Evolutionary conservation across 2,329 filamentous ascomycete species (phyloP), one percentile per base, ranked within the genome.

Genomic region (Alternaria sp.): DNA sequence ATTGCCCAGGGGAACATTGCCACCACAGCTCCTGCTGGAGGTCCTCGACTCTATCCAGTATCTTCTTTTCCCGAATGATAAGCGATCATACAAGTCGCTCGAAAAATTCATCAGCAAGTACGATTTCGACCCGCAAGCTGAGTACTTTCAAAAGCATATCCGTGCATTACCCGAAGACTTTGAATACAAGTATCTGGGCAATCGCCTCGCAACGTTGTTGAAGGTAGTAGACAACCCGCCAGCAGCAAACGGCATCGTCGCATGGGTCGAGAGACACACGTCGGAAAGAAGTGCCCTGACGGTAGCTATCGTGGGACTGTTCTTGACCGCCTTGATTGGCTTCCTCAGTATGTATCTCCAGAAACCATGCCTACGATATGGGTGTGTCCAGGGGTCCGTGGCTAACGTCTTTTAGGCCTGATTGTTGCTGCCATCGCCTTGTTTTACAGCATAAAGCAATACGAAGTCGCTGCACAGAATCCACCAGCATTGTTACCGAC

Each of bases 251-350:
- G 20, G 20, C n/a, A 43, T 54, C 20, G 20, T 41, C 20, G 20
- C 51, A 21, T 56, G 54, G 54, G 15, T 56, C 14, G 54, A 56
- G 26, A n/a, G 18, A 3, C 25, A 56, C 3, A 37, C 54, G 6
- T 47, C 43, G 11, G 43, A 37, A 23, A n/a, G 54, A 6, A 37
- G 26, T n/a, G 20, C 26, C 0, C 18, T 56, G 25, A 47, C 54
- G 0, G 14, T 56, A 5, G 54, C 54, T 15, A 20, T 47, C n/a
- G 1, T 56, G 1, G 54, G 54, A 0, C 21, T 56, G 10, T 46
- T 56, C 6, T 11, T 56, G 30, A 56, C 41, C 2, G 43, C 23
- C 14, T 12, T 56, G 4, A 4, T 56, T 2, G 43, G 54, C 0
- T 56, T 56, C 11, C 43, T 56, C 4, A 20, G 54, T 18, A 0